Evolutionary conservation across 108 stramenopile genomes (phyloP), one percentile per base, ranked within the genome.

Genomic region (Ochromonas danica): DNA sequence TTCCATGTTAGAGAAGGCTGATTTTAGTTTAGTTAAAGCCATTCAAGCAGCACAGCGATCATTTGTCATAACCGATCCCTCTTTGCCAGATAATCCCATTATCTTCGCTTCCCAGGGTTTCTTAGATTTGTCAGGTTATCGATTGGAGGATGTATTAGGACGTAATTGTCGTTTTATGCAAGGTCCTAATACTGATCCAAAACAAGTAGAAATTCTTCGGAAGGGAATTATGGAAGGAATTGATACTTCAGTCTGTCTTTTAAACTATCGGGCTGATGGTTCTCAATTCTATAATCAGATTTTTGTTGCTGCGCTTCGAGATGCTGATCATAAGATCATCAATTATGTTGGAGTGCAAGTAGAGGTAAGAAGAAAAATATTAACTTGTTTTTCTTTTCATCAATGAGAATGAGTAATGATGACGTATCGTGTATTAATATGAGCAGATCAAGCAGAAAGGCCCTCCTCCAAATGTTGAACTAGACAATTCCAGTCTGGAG

Each of bases 341-440:
- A 75, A 75, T 60, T 75, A 75, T 60, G 72, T 75, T 33, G 72
- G 72, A 35, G 72, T 75, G 3, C 72, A 75, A 75, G 72, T 67
- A 10, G 63, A 67, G 31, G 63, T 67, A 67, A 35, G 63, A 31
- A 10, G 3, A 14, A 67, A 28, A 67, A 3, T 67, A 51, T 51
- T 14, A n/a, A n/a, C n/a, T n/a, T n/a, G n/a, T n/a, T n/a, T n/a
- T 51, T 22, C 6, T 51, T 51, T 51, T 14, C 22, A 14, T 51
- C 45, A 14, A 51, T 51, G 22, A 22, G 22, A 14, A 51, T 51
- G 6, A 14, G 6, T 14, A 51, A 51, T 51, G 45, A 51, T 51
- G 22, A 51, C 22, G 45, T 51, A 51, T 51, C 45, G 6, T 51
- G 22, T 14, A 51, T 51, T 51, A 14, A 14, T 6, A 14, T 51